These are phyloP conservation scores for Anethum foeniculum DNA, from an alignment of 140 eudicot species.

Conservation along the genomic window DNA sequence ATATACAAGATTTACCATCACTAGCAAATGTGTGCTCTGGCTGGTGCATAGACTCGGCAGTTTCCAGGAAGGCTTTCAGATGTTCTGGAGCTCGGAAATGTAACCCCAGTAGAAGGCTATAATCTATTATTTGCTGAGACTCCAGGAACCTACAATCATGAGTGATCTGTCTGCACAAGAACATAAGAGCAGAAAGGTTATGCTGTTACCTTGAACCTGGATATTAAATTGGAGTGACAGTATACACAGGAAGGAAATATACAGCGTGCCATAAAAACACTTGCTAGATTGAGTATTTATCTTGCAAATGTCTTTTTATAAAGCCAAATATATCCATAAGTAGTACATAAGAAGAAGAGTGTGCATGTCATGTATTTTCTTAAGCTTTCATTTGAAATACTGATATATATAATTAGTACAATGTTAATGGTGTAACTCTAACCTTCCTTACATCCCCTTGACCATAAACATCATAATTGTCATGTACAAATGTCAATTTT, in stretches of 20 bases:
- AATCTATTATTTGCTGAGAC: conserved; percentile 84
- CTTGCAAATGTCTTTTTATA: too few species aligned
- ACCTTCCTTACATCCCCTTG: background rate
- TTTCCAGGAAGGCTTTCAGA: conserved; percentile 61
- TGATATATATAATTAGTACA: background rate
- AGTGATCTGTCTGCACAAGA: conserved; percentile 74
- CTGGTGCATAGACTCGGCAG: conserved; percentile 35
- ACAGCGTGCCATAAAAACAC: background rate
- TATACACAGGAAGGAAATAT: background rate
- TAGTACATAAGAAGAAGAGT: background rate
- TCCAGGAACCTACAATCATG: conserved; percentile 80
- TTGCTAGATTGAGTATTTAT: too few species aligned
- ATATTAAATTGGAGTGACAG: background rate
- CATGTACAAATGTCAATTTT: background rate
- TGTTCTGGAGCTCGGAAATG: conserved; percentile 94
- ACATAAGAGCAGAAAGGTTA: conserved; percentile 17
- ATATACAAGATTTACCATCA: conserved; percentile 38
- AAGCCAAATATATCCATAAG: too few species aligned
- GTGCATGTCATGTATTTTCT: background rate
- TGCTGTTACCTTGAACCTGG: background rate
- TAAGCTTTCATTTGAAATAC: background rate
- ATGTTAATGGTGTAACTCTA: background rate
- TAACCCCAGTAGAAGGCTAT: conserved; percentile 86
- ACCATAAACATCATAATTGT: background rate
- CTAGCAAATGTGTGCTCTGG: conserved; percentile 21